A percentile compares a stretch with the other conserved stretches of the same genome.
Conservation (phyloP, 1,284 basidiomycete species). For the Dichomitus squalens region DNA sequence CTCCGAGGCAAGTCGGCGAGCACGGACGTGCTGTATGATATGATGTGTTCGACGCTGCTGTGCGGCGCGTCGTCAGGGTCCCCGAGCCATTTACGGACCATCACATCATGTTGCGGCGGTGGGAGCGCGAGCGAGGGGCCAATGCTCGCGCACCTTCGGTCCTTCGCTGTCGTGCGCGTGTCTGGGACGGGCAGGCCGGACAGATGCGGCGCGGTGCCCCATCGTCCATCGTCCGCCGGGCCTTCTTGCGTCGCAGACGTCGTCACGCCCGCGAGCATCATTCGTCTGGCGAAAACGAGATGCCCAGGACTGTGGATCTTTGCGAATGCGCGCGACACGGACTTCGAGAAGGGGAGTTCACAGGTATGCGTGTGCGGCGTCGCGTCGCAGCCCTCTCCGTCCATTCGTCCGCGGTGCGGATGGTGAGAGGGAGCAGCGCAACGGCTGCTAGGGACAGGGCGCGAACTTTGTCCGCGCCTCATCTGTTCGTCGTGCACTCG, state of each 20-base stretch:
- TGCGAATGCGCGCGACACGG: not conserved
- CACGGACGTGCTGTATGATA: not conserved
- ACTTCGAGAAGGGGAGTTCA: not conserved
- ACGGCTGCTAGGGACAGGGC: not conserved
- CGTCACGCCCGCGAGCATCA: not conserved
- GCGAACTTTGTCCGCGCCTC: not conserved
- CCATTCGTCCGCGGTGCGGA: not conserved
- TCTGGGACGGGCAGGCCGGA: not conserved
- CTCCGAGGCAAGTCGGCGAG: no score
- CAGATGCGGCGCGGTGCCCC: not conserved
- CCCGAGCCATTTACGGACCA: not conserved
- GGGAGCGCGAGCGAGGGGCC: not conserved
- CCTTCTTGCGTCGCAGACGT: not conserved
- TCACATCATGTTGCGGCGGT: not conserved
- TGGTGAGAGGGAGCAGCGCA: not conserved
- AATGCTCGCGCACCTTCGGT: not conserved
- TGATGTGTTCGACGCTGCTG: not conserved
- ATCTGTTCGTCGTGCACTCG: not conserved
- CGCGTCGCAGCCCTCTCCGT: not conserved
- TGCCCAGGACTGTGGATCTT: no score
- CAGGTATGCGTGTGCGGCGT: not conserved
- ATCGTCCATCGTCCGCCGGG: not conserved
- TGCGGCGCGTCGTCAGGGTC: slow-evolving; percentile 11
- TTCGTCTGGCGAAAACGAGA: no score
- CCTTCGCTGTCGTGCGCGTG: slow-evolving; percentile 2